Evolutionary conservation across 1,284 basidiomycete genomes (phyloP), one percentile per base, ranked within the genome.

Genomic region (Pterulicium gracile): DNA sequence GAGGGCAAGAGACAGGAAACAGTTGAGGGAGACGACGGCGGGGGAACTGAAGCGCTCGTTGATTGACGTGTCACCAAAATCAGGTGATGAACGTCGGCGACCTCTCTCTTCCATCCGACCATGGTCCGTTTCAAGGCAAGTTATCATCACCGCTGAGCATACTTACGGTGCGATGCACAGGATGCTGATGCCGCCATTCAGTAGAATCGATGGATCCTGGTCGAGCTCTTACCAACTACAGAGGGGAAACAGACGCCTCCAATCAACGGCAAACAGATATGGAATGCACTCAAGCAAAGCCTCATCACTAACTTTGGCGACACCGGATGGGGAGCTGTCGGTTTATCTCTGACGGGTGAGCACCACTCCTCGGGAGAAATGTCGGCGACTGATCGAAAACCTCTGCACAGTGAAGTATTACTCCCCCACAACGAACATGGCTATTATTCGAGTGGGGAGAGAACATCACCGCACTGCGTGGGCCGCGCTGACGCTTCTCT

Each of bases 191-290:
- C 5, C 24, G 42, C 5, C 22, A 3, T 18, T 43, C 49, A 34
- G 40, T 54, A 88, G 85, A 88, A 87, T 56, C 73, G 85, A 45
- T 87, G 84, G 85, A 62, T 88, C 17, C 72, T 88, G 18, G 77
- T 86, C 48, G 84, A 88, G 61, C 75, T 88, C 55, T 71, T 87
- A 19, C 72, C 77, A 2, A 17, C 20, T 24, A 13, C 42, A 15
- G 23, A 46, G 51, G 49, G 21, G 51, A 45, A 34, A 47, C 54
- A 34, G 7, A 44, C 47, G 2, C 23, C 49, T 10, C 52, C 50
- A 17, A 51, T 82, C 12, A 75, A 73, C 42, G 69, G 71, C 20
- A 81, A 81, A 54, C 69, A 75, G 22, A 73, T 89, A 45, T 84
- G 75, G 63, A 59, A 67, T 3, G 77, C 83, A 0, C 58, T 89